Evolutionary conservation across 2,329 filamentous ascomycete genomes (phyloP).

Genomic region (Dendrostoma leiphaemia): DNA sequence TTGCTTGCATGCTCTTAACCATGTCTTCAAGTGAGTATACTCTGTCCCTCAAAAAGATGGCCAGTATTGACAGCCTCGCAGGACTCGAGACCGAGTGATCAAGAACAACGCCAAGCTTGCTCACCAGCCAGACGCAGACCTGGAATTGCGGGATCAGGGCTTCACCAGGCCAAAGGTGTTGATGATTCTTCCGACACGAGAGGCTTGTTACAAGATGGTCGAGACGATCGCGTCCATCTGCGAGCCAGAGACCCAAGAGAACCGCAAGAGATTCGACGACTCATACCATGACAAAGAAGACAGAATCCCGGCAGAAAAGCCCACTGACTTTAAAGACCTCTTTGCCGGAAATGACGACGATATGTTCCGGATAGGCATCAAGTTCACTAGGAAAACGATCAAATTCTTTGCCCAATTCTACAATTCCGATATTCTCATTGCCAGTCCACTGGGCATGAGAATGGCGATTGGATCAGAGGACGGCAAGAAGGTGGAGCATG

Average conservation of each 20-base stretch:
- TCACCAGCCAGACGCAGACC: constrained; percentile 61
- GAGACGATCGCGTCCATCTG: constrained; percentile 74
- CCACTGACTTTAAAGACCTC: constrained; percentile 82
- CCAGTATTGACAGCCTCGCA: constrained; percentile 25
- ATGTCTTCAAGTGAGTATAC: constrained; percentile 72
- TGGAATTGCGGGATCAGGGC: constrained; percentile 86
- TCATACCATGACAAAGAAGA: constrained; percentile 70
- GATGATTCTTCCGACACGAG: constrained; percentile 83
- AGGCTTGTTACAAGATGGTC: constrained; percentile 77
- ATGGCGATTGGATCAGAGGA: constrained; percentile 83
- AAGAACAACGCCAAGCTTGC: constrained; percentile 85
- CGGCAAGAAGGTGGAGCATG: constrained; percentile 66
- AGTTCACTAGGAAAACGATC: constrained; percentile 93
- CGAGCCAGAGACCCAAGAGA: constrained; percentile 88
- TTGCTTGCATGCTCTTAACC: constrained; percentile 85
- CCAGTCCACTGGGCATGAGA: constrained; percentile 83
- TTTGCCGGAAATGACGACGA: constrained; percentile 97
- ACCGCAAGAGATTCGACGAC: constrained; percentile 88
- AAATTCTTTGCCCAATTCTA: constrained; percentile 97
- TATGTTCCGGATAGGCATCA: constrained; percentile 93
- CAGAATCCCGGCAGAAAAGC: constrained; percentile 69
- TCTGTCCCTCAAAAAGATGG: no score
- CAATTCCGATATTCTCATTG: constrained; percentile 91
- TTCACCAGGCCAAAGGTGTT: constrained; percentile 94
- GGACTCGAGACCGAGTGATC: constrained; percentile 82